Base-by-base conservation (phyloP, 768 basidiomycete species). In the Gloeostereum incarnatum region DNA sequence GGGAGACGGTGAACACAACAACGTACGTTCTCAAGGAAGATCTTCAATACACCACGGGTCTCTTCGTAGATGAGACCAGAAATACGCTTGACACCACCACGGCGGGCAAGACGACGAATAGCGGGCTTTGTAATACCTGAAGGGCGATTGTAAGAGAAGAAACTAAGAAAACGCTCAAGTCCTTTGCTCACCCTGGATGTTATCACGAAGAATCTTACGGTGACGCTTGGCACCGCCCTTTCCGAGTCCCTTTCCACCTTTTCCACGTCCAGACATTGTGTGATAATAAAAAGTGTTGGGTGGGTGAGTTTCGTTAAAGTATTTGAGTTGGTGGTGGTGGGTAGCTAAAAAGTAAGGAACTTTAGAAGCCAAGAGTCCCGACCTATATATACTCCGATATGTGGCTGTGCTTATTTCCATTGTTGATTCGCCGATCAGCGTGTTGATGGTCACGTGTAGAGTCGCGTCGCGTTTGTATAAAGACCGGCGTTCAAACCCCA, bases 1-100 rank as follows among this genome's bases (percentile, higher is more conserved):
- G 7, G 23, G 34, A 6, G 20, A 20, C 35, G 35, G 10, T 17
- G 19, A n/a, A n/a, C n/a, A 7, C 8, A 42, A 45, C 16, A 41
- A 50, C 65, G 27, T 49, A 78, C 78, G 44, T 81, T 84, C 64
- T 86, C 83, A 23, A 86, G 70, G 73, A 87, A 89, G 52, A 88
- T 85, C 68, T 89, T 91, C 45, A 91, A 69, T 9, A 89, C 88
- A 64, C 87, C 85, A 57, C 88, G 85, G 19, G 88, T 90, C 70
- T 91, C 88, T 59, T 91, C 88, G 57, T 89, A 89, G 58, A 89
- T 87, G 43, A 87, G 69, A 44, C 82, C 82, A 30, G 78, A 82
- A 53, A 86, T 84, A 80, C 81, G 82, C 69, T 90, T 91, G 49
- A 91, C 87, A 77, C 88, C 88, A 54, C 88, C 87, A 73, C 87